Conservation (phyloP, 208 protist genomes). For the Leishmania martiniquensis region DNA sequence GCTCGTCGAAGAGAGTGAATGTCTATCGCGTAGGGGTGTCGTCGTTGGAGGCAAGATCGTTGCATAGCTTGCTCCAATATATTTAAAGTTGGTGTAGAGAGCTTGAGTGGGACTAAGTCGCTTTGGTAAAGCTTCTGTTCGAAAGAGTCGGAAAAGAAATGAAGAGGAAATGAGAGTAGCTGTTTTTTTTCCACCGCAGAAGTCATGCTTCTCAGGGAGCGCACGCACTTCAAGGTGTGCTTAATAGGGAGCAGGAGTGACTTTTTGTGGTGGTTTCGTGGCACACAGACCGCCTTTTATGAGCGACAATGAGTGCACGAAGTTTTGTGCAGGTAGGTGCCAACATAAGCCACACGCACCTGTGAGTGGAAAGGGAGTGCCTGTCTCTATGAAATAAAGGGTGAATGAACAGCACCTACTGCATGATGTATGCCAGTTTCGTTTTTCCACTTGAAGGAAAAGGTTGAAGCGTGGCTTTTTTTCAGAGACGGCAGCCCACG, state of each 20-base stretch:
- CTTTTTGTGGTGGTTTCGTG: too few relatives aligned
- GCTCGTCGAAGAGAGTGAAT: constrained; percentile 27
- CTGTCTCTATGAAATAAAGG: background rate
- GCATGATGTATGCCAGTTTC: background rate
- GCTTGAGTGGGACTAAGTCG: too few relatives aligned
- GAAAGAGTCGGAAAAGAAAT: background rate
- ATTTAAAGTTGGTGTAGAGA: background rate
- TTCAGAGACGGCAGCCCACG: background rate
- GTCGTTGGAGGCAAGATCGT: background rate
- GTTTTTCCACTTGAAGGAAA: background rate
- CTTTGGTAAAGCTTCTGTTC: background rate
- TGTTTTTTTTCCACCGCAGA: background rate
- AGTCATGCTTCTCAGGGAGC: too few relatives aligned
- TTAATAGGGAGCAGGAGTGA: too few relatives aligned
- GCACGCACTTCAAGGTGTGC: too few relatives aligned
- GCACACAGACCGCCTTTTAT: too few relatives aligned
- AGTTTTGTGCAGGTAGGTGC: background rate
- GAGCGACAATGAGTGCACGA: too few relatives aligned
- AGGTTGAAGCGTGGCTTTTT: background rate
- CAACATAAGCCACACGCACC: background rate
- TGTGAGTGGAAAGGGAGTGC: background rate
- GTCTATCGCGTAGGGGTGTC: constrained; percentile 67
- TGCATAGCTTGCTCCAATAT: background rate
- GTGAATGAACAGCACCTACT: background rate
- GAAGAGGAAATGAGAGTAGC: background rate